A percentile compares a stretch with the other conserved stretches of the same genome.
Evolutionary conservation across 2,329 filamentous ascomycete genomes (phyloP).

Genomic region (Penicillium sp.): DNA sequence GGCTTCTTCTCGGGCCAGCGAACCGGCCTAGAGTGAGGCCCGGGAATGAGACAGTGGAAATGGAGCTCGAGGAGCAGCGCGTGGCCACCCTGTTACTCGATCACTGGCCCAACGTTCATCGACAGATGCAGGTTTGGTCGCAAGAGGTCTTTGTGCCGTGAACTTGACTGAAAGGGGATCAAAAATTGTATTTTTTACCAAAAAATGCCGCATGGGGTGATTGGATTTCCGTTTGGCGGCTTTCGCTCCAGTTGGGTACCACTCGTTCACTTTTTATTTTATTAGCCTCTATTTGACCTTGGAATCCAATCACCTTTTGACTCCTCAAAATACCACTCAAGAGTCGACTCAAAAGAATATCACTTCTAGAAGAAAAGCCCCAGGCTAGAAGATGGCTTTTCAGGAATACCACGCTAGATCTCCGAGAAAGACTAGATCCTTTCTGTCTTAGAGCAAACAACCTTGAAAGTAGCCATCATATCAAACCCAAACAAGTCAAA

Average conservation of each 20-base stretch:
- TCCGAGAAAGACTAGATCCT: too few species aligned
- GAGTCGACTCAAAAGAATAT: too few species aligned
- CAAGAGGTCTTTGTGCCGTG: slow-evolving; percentile 5
- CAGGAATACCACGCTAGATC: too few species aligned
- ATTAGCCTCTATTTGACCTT: background rate
- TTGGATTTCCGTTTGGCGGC: background rate
- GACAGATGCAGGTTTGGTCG: slow-evolving; percentile 33
- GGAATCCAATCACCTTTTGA: background rate
- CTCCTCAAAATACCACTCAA: too few species aligned
- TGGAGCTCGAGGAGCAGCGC: slow-evolving; percentile 29
- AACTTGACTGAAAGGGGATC: background rate
- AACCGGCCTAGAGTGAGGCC: background rate
- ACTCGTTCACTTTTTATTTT: slow-evolving; percentile 1
- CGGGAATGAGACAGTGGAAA: slow-evolving; percentile 19
- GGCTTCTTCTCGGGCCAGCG: slow-evolving; percentile 30
- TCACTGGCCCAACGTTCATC: slow-evolving; percentile 38
- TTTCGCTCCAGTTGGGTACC: slow-evolving; percentile 9
- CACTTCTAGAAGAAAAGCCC: too few species aligned
- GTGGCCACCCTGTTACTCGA: slow-evolving; percentile 37
- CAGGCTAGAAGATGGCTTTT: background rate
- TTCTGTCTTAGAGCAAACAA: too few species aligned
- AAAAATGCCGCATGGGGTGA: background rate
- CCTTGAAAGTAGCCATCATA: too few species aligned
- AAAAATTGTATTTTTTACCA: background rate
- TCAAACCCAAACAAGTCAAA: too few species aligned